Evolutionary conservation across 2,329 filamentous ascomycete genomes (phyloP), one percentile per base, ranked within the genome.

Genomic region (Knoxdaviesia proteae): DNA sequence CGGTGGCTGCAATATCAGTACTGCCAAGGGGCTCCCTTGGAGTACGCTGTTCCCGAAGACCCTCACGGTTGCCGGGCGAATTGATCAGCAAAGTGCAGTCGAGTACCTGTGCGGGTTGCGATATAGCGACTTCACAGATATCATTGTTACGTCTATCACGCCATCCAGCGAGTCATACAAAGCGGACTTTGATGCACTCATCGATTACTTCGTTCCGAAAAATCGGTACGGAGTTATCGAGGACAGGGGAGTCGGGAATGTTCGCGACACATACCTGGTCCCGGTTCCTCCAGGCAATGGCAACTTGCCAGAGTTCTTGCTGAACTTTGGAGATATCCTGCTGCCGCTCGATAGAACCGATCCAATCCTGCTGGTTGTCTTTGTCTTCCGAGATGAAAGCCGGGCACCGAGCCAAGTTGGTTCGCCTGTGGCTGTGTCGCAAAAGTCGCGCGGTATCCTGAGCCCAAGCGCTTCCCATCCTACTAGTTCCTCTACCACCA

Each of bases 261-360:
- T 94, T 40, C 79, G 86, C 46, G 88, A 96, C 54, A 83, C 87
- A 1, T 96, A 96, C 56, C 71, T 96, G 33, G 79, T 94, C 7
- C 88, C 90, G 0, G 74, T 96, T 5, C 74, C 84, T 33, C 69
- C 77, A 5, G 84, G 83, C 31, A 67, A 73, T 31, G 67, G 65
- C 34, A 72, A 71, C 41, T 71, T 88, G 38, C 88, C 90, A 0
- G 82, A 87, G 47, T 94, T 94, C 52, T 75, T 94, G 57, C 73
- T 84, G 47, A 81, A 93, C 53, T 69, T 96, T n/a, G 78, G 84
- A 48, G 80, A 88, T 51, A 87, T 87, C 56, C 73, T 74, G 32
- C 71, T 94, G 33, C 82, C 87, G 38, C 69, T 73, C 45, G 71
- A 71, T 2, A 70, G 81, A 10, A 66, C 75, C 0, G 80, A 92